A percentile compares a stretch with the other conserved stretches of the same genome.
Conservation (phyloP, 805 yeast genomes). For the Starmerella cellae region DNA sequence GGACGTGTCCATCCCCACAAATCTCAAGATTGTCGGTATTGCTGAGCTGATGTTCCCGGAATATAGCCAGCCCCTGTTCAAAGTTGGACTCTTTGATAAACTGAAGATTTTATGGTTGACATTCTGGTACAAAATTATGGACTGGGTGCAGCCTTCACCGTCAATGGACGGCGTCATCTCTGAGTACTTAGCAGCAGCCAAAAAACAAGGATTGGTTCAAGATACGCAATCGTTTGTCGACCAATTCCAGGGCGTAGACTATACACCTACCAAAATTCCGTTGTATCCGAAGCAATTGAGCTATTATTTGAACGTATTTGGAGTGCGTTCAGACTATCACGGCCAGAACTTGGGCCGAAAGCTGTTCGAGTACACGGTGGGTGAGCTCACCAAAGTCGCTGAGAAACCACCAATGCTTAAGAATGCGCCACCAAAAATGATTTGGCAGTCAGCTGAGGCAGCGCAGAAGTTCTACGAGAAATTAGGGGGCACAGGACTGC, state of each 20-base stretch:
- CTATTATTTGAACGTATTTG: conserved; percentile 6
- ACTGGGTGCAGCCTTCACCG: background rate
- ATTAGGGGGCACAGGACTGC: background rate
- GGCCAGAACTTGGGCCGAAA: conserved; percentile 7
- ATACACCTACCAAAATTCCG: background rate
- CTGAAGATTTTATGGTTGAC: background rate
- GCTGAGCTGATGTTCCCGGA: conserved; percentile 1
- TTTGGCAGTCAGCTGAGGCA: conserved; percentile 10
- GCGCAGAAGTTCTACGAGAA: conserved; percentile 9
- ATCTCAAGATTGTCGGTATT: background rate
- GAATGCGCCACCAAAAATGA: conserved; percentile 9
- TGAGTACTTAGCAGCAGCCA: conserved; percentile 4
- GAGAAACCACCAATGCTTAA: conserved; percentile 6
- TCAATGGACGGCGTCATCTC: background rate
- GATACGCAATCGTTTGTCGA: background rate
- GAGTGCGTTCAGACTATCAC: conserved; percentile 8
- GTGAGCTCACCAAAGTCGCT: background rate
- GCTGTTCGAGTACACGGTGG: conserved; percentile 1
- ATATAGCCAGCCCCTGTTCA: conserved; percentile 2
- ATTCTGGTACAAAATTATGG: background rate
- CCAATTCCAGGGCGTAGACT: background rate
- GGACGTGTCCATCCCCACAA: background rate
- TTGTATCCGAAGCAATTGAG: conserved; percentile 5
- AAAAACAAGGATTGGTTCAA: background rate
- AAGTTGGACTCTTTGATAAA: background rate